Conservation (phyloP, 805 yeast genomes). For the Tetrapisispora arboricola region DNA sequence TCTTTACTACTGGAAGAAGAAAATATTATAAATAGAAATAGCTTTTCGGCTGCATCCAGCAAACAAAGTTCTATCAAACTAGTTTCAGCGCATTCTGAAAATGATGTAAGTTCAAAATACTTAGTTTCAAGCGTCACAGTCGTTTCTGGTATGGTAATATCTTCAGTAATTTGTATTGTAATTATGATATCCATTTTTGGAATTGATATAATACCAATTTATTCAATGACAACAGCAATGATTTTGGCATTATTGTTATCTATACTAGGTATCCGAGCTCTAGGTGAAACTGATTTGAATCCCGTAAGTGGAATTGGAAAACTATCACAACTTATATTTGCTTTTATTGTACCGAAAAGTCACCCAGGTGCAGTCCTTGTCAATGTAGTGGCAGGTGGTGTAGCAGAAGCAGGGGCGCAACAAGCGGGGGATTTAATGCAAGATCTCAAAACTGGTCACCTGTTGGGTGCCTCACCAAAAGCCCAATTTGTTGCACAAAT, state of each 20-base stretch:
- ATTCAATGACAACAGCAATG: constrained; percentile 59
- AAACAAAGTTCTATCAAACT: constrained; percentile 21
- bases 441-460: constrained; percentile 88
- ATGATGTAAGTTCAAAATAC: constrained; percentile 35
- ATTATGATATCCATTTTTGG: constrained; percentile 65
- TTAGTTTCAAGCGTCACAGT: constrained; percentile 44
- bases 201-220: constrained; percentile 49
- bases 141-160: constrained; percentile 48
- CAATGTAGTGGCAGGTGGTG: constrained; percentile 89
- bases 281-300: constrained; percentile 93
- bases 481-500: constrained; percentile 89
- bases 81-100: constrained; percentile 25
- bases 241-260: constrained; percentile 69
- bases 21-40: constrained; percentile 16
- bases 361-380: constrained; percentile 77
- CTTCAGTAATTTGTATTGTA: constrained; percentile 58
- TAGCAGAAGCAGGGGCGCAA: constrained; percentile 98
- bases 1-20: constrained; percentile 28
- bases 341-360: constrained; percentile 59
- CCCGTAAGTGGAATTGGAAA: constrained; percentile 97
- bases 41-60: constrained; percentile 6
- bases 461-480: constrained; percentile 82
- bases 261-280: constrained; percentile 80
- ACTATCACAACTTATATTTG: constrained; percentile 80
- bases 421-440: constrained; percentile 98